These are phyloP conservation scores for Metschnikowia amazonensis DNA, from an alignment of 805 yeast genomes.

Conservation along the genomic window DNA sequence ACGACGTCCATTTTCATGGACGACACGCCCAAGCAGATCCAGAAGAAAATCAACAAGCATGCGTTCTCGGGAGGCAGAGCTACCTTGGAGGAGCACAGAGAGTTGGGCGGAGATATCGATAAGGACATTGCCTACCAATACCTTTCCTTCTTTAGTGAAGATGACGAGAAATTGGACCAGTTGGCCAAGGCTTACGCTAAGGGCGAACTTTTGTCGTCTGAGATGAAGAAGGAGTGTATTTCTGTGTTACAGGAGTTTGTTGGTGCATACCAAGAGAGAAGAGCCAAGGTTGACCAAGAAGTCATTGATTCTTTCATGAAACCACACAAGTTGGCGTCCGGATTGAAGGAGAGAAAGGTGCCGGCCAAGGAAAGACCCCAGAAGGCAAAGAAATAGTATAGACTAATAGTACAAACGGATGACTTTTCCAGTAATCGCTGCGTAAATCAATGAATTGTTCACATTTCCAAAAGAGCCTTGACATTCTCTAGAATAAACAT, in stretches of 20 bases:
- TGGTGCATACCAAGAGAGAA: slow-evolving; percentile 73
- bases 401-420: background rate
- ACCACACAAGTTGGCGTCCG: slow-evolving; percentile 77
- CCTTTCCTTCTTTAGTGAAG: slow-evolving; percentile 82
- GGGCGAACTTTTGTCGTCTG: slow-evolving; percentile 89
- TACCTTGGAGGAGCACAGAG: slow-evolving; percentile 85
- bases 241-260: slow-evolving; percentile 77
- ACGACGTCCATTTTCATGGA: slow-evolving; percentile 92
- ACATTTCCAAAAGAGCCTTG: slow-evolving; percentile 6
- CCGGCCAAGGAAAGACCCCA: slow-evolving; percentile 53
- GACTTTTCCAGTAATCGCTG: background rate
- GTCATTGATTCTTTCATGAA: slow-evolving; percentile 68
- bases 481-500: slow-evolving; percentile 39
- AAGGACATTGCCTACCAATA: slow-evolving; percentile 95
- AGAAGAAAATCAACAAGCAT: slow-evolving; percentile 91
- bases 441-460: background rate
- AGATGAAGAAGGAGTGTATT: slow-evolving; percentile 85
- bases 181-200: slow-evolving; percentile 62
- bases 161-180: slow-evolving; percentile 69
- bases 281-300: slow-evolving; percentile 61
- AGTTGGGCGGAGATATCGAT: slow-evolving; percentile 89
- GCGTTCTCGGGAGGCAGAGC: slow-evolving; percentile 95
- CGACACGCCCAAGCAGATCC: slow-evolving; percentile 87
- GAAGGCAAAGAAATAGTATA: slow-evolving; percentile 34
- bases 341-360: slow-evolving; percentile 68